Evolutionary conservation across 1,284 basidiomycete genomes (phyloP).

Genomic region (Ceratobasidium sp.): DNA sequence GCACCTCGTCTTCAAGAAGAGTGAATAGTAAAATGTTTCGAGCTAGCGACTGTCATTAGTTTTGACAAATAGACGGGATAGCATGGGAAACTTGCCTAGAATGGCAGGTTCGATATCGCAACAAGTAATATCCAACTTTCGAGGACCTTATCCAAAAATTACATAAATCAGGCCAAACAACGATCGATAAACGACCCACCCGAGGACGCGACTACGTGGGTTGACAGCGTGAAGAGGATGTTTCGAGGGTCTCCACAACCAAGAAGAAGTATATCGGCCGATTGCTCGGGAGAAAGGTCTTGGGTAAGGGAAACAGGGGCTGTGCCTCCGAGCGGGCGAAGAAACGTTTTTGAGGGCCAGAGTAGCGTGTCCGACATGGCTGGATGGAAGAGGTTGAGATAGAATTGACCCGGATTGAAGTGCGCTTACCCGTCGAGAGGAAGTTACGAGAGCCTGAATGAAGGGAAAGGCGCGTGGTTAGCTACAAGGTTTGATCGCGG

Average conservation of each 20-base stretch:
- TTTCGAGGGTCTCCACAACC: constrained; percentile 71
- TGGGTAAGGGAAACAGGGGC: constrained; percentile 65
- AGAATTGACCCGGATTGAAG: too few relatives aligned
- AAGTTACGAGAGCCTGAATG: too few relatives aligned
- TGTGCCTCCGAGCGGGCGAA: constrained; percentile 66
- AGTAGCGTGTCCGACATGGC: constrained; percentile 22
- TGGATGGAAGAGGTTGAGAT: neutral
- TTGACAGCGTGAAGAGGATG: constrained; percentile 63
- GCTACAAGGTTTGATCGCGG: too few relatives aligned
- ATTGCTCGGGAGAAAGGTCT: constrained; percentile 62
- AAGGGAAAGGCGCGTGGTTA: too few relatives aligned
- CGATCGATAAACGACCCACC: too few relatives aligned
- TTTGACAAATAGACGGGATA: neutral
- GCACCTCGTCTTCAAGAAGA: neutral
- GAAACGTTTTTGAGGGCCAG: neutral
- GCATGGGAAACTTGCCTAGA: constrained; percentile 59
- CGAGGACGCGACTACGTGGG: neutral
- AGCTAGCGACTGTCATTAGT: constrained; percentile 48
- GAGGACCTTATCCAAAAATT: constrained; percentile 46
- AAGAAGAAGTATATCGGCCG: constrained; percentile 64
- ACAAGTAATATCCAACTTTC: constrained; percentile 70
- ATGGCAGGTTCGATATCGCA: constrained; percentile 70
- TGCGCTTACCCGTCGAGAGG: too few relatives aligned
- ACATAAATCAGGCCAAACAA: neutral
- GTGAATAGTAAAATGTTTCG: constrained; percentile 22